A percentile compares a stretch with the other conserved stretches of the same genome.
These are phyloP conservation scores for Aureobasidium leucospermi DNA, from an alignment of 2,329 filamentous ascomycete species.

Conservation along the genomic window DNA sequence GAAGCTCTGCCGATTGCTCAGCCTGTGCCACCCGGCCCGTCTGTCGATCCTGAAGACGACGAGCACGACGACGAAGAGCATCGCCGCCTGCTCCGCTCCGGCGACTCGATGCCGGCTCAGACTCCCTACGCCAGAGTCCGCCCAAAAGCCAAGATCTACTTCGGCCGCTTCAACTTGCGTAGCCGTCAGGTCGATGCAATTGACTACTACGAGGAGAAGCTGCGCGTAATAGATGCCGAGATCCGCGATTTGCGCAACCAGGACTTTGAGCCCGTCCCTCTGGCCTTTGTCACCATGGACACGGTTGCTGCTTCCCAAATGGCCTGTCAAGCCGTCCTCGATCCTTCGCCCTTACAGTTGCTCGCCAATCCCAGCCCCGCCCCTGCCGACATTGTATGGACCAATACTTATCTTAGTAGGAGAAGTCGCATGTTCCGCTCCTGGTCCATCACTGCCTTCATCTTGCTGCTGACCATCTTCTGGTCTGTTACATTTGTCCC, in stretches of 20 bases:
- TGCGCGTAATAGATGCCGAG: constrained; percentile 69
- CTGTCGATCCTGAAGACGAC: constrained; percentile 19
- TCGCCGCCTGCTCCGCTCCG: constrained; percentile 49
- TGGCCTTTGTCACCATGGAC: constrained; percentile 97
- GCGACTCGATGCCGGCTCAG: constrained; percentile 32
- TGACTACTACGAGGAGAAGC: constrained; percentile 84
- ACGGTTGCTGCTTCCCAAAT: constrained; percentile 88
- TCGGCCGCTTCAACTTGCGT: constrained; percentile 66
- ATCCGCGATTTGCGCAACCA: constrained; percentile 65
- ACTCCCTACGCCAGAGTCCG: constrained; percentile 41
- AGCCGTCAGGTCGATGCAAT: constrained; percentile 78
- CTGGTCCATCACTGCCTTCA: constrained; percentile 77
- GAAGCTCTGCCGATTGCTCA: constrained; percentile 46
- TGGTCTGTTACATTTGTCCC: constrained; percentile 80
- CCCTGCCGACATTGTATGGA: constrained; percentile 90
- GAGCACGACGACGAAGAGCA: constrained; percentile 45
- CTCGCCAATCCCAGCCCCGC: constrained; percentile 80
- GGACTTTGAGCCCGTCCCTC: constrained; percentile 67
- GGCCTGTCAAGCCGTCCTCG: constrained; percentile 89
- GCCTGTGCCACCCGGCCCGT: constrained; percentile 32
- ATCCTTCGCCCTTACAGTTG: constrained; percentile 79
- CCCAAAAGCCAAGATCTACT: constrained; percentile 69
- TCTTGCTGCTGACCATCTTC: constrained; percentile 74
- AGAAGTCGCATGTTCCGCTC: constrained; percentile 65
- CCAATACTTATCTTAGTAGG: constrained; percentile 78